phyloP scores from a whole-genome alignment of 108 stramenopile species.

The Cyclotella baltica region DNA sequence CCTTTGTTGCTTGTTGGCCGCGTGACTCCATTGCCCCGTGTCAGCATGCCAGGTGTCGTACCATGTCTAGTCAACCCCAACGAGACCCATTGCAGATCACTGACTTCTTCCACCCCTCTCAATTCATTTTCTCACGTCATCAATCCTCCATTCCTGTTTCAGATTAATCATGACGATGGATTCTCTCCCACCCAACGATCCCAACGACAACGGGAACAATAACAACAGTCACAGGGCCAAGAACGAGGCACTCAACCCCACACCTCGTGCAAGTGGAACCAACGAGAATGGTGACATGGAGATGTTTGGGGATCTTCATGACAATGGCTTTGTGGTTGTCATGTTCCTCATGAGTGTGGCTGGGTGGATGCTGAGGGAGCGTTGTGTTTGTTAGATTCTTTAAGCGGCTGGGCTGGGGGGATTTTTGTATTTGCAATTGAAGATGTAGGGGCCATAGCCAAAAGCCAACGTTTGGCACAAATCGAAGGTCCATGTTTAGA shows the following conservation, averaged over 20 bases:
- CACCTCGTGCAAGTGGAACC: slow-evolving; percentile 39
- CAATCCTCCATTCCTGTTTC: too few species aligned
- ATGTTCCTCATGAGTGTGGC: slow-evolving; percentile 87
- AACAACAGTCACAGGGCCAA: slow-evolving; percentile 49
- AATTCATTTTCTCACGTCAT: neutral
- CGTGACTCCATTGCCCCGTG: neutral
- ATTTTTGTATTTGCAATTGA: neutral
- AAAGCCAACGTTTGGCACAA: too few species aligned
- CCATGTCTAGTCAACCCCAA: neutral
- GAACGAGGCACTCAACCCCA: slow-evolving; percentile 51
- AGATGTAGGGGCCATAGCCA: neutral
- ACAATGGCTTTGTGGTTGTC: slow-evolving; percentile 76
- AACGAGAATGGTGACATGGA: slow-evolving; percentile 75
- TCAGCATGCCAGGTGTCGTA: neutral
- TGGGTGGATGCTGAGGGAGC: slow-evolving; percentile 80
- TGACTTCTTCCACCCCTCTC: neutral
- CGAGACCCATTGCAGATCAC: neutral
- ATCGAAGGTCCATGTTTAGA: too few species aligned
- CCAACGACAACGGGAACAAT: slow-evolving; percentile 69
- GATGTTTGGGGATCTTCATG: slow-evolving; percentile 76
- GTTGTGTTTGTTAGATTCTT: slow-evolving; percentile 72
- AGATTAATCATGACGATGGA: slow-evolving; percentile 58
- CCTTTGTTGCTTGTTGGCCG: neutral
- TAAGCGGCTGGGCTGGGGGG: neutral
- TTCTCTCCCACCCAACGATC: slow-evolving; percentile 82